phyloP scores from a whole-genome alignment of 352 stramenopile species.

The Halophytophthora batemanensis region DNA sequence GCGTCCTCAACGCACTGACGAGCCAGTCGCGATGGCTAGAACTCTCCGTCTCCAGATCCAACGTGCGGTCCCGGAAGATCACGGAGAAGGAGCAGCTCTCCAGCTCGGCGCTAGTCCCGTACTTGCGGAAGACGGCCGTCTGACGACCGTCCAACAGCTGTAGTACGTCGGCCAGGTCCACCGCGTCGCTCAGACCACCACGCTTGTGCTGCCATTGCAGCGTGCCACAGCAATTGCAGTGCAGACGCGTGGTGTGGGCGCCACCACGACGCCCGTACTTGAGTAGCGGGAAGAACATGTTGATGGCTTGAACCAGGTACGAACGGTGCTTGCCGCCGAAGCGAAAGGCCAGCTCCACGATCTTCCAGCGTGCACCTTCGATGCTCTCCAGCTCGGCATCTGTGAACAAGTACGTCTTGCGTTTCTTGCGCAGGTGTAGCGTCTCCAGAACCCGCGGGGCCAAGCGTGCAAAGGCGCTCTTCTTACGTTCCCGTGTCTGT shows the following conservation, averaged over 20 bases:
- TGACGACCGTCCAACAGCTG: conserved; percentile 66
- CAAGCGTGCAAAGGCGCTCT: conserved; percentile 54
- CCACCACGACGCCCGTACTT: conserved; percentile 80
- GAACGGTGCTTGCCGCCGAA: conserved; percentile 82
- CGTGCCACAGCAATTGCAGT: conserved; percentile 79
- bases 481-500: no score
- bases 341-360: conserved; percentile 81
- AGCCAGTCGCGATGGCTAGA: conserved; percentile 80
- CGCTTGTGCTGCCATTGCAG: conserved; percentile 88
- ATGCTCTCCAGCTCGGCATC: conserved; percentile 78
- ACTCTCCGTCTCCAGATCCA: conserved; percentile 80
- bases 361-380: conserved; percentile 82
- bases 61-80: conserved; percentile 68
- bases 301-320: conserved; percentile 84
- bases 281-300: conserved; percentile 80
- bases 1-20: conserved; percentile 67
- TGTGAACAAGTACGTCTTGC: conserved; percentile 73
- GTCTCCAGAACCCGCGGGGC: conserved; percentile 57
- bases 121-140: conserved; percentile 81
- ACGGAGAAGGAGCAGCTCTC: conserved; percentile 69
- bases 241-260: conserved; percentile 64
- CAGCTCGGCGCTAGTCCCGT: conserved; percentile 34
- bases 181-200: conserved; percentile 56
- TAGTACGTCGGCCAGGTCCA: conserved; percentile 71
- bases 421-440: conserved; percentile 63